A percentile compares a stretch with the other conserved stretches of the same genome.
Evolutionary conservation across 352 stramenopile species (phyloP).

Genomic region (Phytophthora pseudosyringae): DNA sequence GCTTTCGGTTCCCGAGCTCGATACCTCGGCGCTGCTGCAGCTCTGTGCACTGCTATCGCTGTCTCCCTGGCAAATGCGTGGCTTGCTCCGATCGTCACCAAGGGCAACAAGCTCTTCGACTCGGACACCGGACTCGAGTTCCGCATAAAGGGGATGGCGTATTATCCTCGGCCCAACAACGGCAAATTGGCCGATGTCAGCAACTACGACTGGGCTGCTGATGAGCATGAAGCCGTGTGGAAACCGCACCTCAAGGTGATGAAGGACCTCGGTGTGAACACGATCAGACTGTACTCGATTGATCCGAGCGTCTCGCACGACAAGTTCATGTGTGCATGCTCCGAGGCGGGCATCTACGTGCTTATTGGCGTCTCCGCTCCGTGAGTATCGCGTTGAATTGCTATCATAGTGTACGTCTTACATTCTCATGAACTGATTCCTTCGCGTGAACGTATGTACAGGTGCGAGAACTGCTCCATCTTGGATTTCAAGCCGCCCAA

Average conservation of each 20-base stretch:
- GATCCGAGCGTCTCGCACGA: slow-evolving; percentile 68
- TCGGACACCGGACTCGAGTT: slow-evolving; percentile 68
- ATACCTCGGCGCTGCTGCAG: slow-evolving; percentile 12
- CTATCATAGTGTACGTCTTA: no score
- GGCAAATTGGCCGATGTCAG: slow-evolving; percentile 62
- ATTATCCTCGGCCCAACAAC: slow-evolving; percentile 71
- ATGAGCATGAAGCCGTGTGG: slow-evolving; percentile 72
- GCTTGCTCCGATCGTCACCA: slow-evolving; percentile 52
- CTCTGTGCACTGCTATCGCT: slow-evolving; percentile 11
- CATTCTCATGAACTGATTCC: no score
- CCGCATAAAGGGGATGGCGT: slow-evolving; percentile 76
- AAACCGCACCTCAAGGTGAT: slow-evolving; percentile 59
- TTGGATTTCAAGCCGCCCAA: slow-evolving; percentile 42
- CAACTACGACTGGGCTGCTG: slow-evolving; percentile 65
- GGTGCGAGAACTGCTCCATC: slow-evolving; percentile 62
- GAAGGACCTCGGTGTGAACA: slow-evolving; percentile 68
- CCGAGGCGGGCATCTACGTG: slow-evolving; percentile 74
- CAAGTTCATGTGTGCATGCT: slow-evolving; percentile 82
- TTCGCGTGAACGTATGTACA: slow-evolving; percentile 17
- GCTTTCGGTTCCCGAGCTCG: slow-evolving; percentile 11
- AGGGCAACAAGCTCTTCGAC: slow-evolving; percentile 90
- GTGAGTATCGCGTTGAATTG: slow-evolving; percentile 23
- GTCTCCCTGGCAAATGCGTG: slow-evolving; percentile 34
- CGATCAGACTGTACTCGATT: slow-evolving; percentile 70
- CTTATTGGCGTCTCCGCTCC: slow-evolving; percentile 68